phyloP scores from a whole-genome alignment of 2,329 filamentous ascomycete species.

The Dothideomycetes sp. region DNA sequence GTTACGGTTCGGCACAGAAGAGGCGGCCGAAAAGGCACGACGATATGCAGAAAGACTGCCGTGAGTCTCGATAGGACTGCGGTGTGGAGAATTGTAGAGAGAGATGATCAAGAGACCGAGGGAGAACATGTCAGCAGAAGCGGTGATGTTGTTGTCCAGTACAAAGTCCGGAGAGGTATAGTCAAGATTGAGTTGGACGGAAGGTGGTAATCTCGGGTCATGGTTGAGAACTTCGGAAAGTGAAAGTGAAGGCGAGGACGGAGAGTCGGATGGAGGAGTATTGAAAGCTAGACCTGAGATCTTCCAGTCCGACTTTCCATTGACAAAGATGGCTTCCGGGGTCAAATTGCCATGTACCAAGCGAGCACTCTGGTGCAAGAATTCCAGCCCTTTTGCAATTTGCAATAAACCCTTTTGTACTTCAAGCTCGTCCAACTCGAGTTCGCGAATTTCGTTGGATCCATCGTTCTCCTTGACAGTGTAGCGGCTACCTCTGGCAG shows the following conservation, averaged over 20 bases:
- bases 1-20: constrained; percentile 63
- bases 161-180: constrained; percentile 93
- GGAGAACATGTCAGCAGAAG: constrained; percentile 86
- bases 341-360: constrained; percentile 92
- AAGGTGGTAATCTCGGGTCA: constrained; percentile 70
- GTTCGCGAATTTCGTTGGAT: constrained; percentile 57
- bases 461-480: constrained; percentile 73
- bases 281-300: constrained; percentile 90
- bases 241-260: constrained; percentile 57
- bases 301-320: constrained; percentile 98
- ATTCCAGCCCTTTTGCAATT: constrained; percentile 87
- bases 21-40: constrained; percentile 67
- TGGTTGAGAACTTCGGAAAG: constrained; percentile 77
- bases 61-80: constrained; percentile 74
- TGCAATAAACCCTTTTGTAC: constrained; percentile 94
- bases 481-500: constrained; percentile 66
- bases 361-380: constrained; percentile 88
- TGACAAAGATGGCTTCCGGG: constrained; percentile 86
- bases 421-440: constrained; percentile 93
- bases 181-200: constrained; percentile 83
- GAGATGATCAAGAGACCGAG: constrained; percentile 80
- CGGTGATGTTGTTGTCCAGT: constrained; percentile 77
- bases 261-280: constrained; percentile 62
- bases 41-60: constrained; percentile 78
- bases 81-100: constrained; percentile 89